Base-by-base conservation (phyloP, 2,329 filamentous ascomycete species). In the Ceratocystis papillata region DNA sequence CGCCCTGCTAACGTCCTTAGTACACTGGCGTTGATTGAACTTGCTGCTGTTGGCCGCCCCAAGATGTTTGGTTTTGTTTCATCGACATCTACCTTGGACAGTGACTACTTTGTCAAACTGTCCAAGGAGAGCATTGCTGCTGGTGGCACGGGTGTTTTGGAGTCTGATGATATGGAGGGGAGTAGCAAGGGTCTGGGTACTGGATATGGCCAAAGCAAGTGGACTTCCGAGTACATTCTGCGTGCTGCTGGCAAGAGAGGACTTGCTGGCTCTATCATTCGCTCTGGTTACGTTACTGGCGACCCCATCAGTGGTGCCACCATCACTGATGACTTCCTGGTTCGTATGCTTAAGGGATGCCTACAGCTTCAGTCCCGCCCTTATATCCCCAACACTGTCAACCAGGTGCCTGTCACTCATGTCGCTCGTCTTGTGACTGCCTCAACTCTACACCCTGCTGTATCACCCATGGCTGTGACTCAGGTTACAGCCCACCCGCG, bases 151-250 rank as follows among this genome's bases (percentile, higher is more conserved):
- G 83, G 84, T 12, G 81, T 96, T 17, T 79, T 81, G 22, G 93
- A 96, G 74, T 80, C 80, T 0, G 92, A 96, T 73, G 86, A 93
- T 70, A 80, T 96, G 69, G 79, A 83, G 70, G 90, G 91, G 64
- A 92, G 89, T 72, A 81, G 85, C 48, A 85, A 79, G 64, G 89
- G 89, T 41, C 83, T 96, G 1, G 85, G 85, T 48, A 96, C 89
- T 0, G 92, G 93, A 4, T 96, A 96, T 72, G 92, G 93, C 2
- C 92, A 96, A 75, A 85, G 84, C 70, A 96, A 97, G 77, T 96
- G 91, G 91, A 88, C 83, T 5, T 81, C 83, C 60, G 83, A 86
- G 71, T 77, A 83, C 62, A 80, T 96, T 61, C 83, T 91, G 25
- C 83, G 89, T 28, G 88, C 90, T 74, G 92, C 93, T 30, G 90